Evolutionary conservation across 768 basidiomycete genomes (phyloP).

Genomic region (Podaxis rugospora): DNA sequence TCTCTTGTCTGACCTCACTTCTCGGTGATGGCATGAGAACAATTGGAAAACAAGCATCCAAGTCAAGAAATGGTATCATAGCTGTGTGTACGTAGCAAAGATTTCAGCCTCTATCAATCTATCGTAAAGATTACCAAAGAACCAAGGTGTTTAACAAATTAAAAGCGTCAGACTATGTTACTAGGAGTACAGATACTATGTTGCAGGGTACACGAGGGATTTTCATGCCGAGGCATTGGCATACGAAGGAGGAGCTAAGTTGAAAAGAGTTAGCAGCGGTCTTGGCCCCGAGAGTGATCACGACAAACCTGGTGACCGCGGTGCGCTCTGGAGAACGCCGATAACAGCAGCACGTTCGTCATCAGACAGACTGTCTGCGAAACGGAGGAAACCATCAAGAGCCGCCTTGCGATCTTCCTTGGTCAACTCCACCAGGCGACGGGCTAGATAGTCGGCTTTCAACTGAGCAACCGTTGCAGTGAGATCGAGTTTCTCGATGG

Average conservation of each 20-base stretch:
- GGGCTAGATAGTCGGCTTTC: conserved; percentile 64
- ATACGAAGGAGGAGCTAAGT: conserved; percentile 34
- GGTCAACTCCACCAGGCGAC: conserved; percentile 60
- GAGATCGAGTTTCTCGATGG: conserved; percentile 69
- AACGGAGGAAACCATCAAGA: conserved; percentile 65
- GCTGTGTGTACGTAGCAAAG: not conserved
- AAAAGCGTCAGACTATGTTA: not conserved
- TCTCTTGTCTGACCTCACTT: not conserved
- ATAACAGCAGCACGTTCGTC: conserved; percentile 68
- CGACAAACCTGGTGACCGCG: conserved; percentile 55
- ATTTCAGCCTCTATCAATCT: not conserved
- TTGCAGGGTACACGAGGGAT: not conserved
- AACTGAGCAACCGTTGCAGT: conserved; percentile 58
- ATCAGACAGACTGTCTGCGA: conserved; percentile 67
- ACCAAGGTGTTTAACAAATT: not conserved
- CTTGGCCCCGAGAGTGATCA: not conserved
- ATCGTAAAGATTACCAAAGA: not conserved
- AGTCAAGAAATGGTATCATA: not conserved
- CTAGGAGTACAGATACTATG: conserved; percentile 10
- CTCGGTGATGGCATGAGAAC: no score
- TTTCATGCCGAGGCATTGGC: conserved; percentile 22
- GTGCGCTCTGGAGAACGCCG: conserved; percentile 52
- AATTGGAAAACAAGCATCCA: not conserved
- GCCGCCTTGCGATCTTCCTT: conserved; percentile 77
- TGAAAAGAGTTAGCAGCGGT: not conserved